Base-by-base conservation (phyloP, 306 rosid genomes). In the Malus sieversii region DNA sequence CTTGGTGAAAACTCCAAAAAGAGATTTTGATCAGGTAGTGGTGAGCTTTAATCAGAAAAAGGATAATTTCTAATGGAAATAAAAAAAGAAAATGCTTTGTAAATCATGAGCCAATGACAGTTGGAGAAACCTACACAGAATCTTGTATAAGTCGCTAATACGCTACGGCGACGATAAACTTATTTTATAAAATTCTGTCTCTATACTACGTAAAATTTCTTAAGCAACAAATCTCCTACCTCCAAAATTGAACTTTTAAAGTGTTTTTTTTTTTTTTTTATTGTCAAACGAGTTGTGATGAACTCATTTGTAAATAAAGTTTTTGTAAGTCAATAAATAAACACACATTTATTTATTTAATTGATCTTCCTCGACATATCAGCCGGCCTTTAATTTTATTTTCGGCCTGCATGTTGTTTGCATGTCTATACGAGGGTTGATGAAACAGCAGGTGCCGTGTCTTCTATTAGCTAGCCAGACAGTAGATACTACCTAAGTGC, bases 61-160 rank as follows among this genome's bases (percentile, higher is more conserved):
- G 66, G 1, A 25, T 35, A 1, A 38, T 7, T 38, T 38, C 42
- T 1, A 4, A 40, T 59, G 23, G 33, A 38, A 42, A 66, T 66
- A 18, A 25, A 65, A 33, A 27, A 38, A 38, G 10, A 38, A 38
- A 38, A 38, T 38, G 42, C 42, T 14, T 20, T 30, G 44, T 42
- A 44, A 66, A 42, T 65, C 68, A 63, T 40, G 48, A 27, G 55
- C 61, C 58, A 45, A 68, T 58, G 78, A 73, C 78, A 79, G 66
- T 42, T 73, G 75, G 78, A 73, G 75, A 27, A 45, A 32, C 55
- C 22, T 48, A 15, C 19, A 15, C 0, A 48, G 0, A 48, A 2
- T 15, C 20, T 14, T 48, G 53, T 15, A 48, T 0, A 13, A 14
- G 19, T 46, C 5, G 51, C 51, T 45, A 6, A 35, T 35, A 46